Percentiles rank a stretch among this genome's conserved stretches.
Evolutionary conservation across 2,329 filamentous ascomycete genomes (phyloP).

Genomic region (Canariomyces notabilis): DNA sequence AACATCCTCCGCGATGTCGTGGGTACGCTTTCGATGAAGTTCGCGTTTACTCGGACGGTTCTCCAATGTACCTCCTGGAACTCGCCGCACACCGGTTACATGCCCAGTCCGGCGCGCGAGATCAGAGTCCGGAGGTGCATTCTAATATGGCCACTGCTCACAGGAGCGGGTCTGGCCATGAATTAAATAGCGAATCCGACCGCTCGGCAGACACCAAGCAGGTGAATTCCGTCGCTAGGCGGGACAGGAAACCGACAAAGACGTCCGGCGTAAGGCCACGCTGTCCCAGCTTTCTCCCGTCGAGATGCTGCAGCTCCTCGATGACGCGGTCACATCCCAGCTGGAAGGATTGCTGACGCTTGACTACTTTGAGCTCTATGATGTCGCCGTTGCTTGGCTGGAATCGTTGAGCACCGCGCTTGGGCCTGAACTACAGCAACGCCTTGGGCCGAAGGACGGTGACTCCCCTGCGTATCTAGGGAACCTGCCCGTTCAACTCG

Average conservation of each 20-base stretch:
- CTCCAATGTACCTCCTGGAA: conserved; percentile 8
- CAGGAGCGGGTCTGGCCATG: background rate
- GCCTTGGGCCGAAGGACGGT: background rate
- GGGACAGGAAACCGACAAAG: background rate
- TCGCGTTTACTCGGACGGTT: conserved; percentile 3
- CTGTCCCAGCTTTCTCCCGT: conserved; percentile 22
- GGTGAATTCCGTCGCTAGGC: background rate
- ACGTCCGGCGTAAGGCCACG: conserved; percentile 7
- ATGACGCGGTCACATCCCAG: conserved; percentile 19
- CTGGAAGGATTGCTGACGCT: conserved; percentile 24
- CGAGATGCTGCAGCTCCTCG: conserved; percentile 23
- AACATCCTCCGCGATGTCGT: conserved; percentile 29
- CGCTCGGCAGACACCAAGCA: background rate
- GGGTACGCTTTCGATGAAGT: conserved; percentile 9
- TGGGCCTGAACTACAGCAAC: background rate
- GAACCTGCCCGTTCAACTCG: background rate
- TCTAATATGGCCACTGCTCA: background rate
- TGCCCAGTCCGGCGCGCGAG: background rate
- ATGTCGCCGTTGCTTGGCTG: conserved; percentile 19
- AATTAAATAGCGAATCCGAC: no score
- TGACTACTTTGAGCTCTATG: conserved; percentile 24
- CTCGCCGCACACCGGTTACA: conserved; percentile 6
- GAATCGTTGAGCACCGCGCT: conserved; percentile 9
- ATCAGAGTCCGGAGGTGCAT: background rate
- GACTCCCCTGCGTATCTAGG: background rate